phyloP scores from a whole-genome alignment of 495 filamentous ascomycete genomes.

The Penicillium paxilli region DNA sequence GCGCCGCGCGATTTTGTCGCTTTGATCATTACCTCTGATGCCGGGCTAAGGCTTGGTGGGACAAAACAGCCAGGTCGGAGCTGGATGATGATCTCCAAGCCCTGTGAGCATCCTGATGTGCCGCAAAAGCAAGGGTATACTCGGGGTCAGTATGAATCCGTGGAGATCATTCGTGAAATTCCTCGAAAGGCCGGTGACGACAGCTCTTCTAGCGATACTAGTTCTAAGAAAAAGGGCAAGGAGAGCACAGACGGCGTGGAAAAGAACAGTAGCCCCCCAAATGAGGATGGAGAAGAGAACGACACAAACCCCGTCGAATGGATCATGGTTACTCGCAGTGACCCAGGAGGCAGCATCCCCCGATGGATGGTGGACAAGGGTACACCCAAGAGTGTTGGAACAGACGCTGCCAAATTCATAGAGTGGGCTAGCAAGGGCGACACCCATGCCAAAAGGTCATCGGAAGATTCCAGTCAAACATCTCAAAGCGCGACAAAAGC shows the following conservation, averaged over 20 bases:
- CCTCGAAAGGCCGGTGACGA: conserved; percentile 33
- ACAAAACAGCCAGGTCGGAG: conserved; percentile 46
- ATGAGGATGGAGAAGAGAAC: conserved; percentile 49
- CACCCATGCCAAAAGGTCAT: conserved; percentile 34
- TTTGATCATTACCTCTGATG: conserved; percentile 60
- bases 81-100: conserved; percentile 85
- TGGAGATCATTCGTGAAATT: conserved; percentile 88
- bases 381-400: conserved; percentile 79
- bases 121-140: conserved; percentile 69
- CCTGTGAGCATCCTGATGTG: conserved; percentile 72
- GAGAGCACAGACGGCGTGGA: no score
- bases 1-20: conserved; percentile 86
- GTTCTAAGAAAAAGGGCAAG: conserved; percentile 12
- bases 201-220: conserved; percentile 3
- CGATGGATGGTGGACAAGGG: conserved; percentile 93
- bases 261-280: conserved; percentile 28
- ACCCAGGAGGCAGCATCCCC: conserved; percentile 90
- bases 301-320: conserved; percentile 76
- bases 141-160: conserved; percentile 84
- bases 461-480: conserved; percentile 5
- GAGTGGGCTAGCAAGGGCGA: conserved; percentile 70
- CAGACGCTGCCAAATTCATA: conserved; percentile 82
- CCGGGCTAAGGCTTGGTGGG: conserved; percentile 23
- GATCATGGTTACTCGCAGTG: conserved; percentile 95
- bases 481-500: conserved; percentile 9